Evolutionary conservation across 2,329 filamentous ascomycete genomes (phyloP), one percentile per base, ranked within the genome.

Genomic region (Beauveria bassiana): DNA sequence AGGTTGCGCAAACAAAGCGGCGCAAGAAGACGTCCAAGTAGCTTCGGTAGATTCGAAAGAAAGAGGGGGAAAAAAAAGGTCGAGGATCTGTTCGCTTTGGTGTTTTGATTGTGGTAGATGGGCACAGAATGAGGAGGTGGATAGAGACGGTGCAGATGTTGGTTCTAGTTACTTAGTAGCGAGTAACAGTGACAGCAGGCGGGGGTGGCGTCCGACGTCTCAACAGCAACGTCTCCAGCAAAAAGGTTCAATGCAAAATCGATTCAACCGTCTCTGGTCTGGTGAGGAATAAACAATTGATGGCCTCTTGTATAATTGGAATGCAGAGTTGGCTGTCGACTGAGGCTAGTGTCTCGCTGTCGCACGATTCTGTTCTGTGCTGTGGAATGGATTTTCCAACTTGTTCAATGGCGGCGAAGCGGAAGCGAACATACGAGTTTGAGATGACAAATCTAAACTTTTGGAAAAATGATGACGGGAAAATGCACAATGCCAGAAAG

Each of bases 301-400:
- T 20, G 20, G n/a, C 6, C 24, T 53, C 26, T 28, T 28, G 16
- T 8, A 40, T 16, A 34, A 22, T 45, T 55, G 59, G 59, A 55
- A 61, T 61, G 59, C 45, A 50, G 9, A 49, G 12, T 12, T 12
- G 31, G 28, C 18, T 31, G 42, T 55, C 34, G 14, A 22, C 20
- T 18, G 22, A 34, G 20, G 59, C 43, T 55, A 34, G 50, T 22
- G 42, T 38, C 20, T 50, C 53, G 28, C 49, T 10, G 10, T 22
- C 22, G 38, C 26, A 45, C 28, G 40, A 42, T 53, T 12, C 14
- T 60, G 58, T 47, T 28, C 28, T 28, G 42, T 53, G 9, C 14
- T 60, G 58, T 47, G 58, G 58, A 60, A 53, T 60, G 49, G 26
- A 47, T 20, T 46, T 53, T 38, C 49, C 57, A 26, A 31, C 28